Percentiles rank a stretch among this genome's conserved stretches.
Evolutionary conservation across 495 filamentous ascomycete genomes (phyloP).

Genomic region (Xylaria flabelliformis): DNA sequence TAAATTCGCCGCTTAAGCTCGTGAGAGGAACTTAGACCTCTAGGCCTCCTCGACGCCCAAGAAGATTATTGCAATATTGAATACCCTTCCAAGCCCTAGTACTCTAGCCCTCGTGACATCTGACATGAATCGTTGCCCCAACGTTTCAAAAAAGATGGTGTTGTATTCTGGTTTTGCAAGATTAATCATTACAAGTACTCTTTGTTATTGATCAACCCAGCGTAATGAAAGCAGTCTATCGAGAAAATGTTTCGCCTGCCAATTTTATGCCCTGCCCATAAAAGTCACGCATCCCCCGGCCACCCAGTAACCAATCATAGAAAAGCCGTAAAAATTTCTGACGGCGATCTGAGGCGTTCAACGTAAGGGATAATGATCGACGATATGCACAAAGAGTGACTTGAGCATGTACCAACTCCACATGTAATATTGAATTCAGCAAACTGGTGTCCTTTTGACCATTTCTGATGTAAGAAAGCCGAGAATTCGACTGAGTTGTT

Average conservation of each 20-base stretch:
- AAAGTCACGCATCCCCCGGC: background rate
- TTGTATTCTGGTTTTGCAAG: constrained; percentile 7
- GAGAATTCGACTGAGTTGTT: background rate
- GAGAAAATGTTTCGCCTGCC: background rate
- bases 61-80: no score
- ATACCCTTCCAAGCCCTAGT: no score
- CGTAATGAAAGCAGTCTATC: background rate
- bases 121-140: background rate
- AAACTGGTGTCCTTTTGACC: background rate
- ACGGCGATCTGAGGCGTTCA: background rate
- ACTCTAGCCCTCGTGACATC: no score
- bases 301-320: background rate
- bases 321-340: constrained; percentile 1
- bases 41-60: no score
- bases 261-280: constrained; percentile 1
- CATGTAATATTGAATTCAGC: background rate
- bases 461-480: background rate
- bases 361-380: background rate
- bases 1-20: no score
- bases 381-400: constrained; percentile 9
- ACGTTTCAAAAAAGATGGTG: constrained; percentile 1
- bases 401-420: background rate
- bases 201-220: constrained; percentile 5
- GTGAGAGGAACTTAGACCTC: no score
- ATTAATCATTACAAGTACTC: background rate